Evolutionary conservation across 2,329 filamentous ascomycete genomes (phyloP).

Genomic region (Dryadomyces sulphureus): DNA sequence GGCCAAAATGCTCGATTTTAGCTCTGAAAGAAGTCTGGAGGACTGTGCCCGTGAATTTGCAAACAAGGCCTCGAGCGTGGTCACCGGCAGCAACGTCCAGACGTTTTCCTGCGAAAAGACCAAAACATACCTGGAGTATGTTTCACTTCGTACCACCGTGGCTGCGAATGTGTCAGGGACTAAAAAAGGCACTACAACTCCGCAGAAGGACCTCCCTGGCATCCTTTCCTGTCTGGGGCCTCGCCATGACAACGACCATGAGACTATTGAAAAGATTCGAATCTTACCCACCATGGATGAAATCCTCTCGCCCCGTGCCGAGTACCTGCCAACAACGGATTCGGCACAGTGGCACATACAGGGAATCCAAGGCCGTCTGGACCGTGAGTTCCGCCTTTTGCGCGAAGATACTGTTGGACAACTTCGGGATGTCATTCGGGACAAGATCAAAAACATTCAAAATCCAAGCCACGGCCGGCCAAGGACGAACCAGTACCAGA

Average conservation of each 20-base stretch:
- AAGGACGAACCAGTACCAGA: constrained; percentile 27
- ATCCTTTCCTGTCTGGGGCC: constrained; percentile 29
- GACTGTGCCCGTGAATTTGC: neutral
- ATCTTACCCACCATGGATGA: constrained; percentile 51
- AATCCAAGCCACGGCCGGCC: constrained; percentile 18
- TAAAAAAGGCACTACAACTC: neutral
- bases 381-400: constrained; percentile 57
- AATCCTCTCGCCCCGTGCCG: constrained; percentile 20
- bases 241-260: constrained; percentile 59
- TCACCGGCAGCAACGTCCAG: neutral
- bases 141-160: neutral
- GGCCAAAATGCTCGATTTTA: neutral
- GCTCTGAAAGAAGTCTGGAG: neutral
- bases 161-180: neutral
- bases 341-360: constrained; percentile 20
- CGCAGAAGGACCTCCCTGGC: constrained; percentile 7
- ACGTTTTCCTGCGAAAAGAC: neutral
- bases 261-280: constrained; percentile 42
- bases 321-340: constrained; percentile 26
- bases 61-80: neutral
- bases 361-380: constrained; percentile 36
- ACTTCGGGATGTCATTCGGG: constrained; percentile 32
- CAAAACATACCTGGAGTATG: neutral
- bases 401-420: constrained; percentile 57
- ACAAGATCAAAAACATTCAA: constrained; percentile 21